Conservation (phyloP, 345 rosid genomes). For the Geranium rotundifolium region DNA sequence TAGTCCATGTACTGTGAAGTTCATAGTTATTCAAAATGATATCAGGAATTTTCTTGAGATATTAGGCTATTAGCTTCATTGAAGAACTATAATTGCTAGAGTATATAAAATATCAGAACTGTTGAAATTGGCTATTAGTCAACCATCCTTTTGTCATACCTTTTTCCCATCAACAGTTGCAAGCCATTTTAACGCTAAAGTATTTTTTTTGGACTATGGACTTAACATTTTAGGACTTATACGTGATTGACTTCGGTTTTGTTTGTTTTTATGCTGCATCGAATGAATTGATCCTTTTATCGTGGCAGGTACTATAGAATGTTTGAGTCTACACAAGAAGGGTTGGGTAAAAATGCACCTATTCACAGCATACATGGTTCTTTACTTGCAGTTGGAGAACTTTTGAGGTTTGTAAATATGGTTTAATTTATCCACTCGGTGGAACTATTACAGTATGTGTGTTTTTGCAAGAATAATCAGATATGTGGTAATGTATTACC, state of each 20-base stretch:
- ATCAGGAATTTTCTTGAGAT: not conserved
- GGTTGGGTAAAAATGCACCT: conserved; percentile 87
- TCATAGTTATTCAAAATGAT: not conserved
- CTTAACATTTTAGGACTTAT: no score
- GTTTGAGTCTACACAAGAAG: conserved; percentile 99
- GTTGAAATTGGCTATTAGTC: no score
- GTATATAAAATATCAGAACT: not conserved
- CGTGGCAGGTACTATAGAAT: conserved; percentile 76
- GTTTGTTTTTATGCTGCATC: no score
- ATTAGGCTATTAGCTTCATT: not conserved
- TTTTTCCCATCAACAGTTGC: no score
- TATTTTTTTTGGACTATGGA: no score
- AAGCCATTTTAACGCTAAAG: no score
- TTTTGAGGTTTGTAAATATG: conserved; percentile 52
- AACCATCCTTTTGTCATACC: no score
- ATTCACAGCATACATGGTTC: conserved; percentile 98
- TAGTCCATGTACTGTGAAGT: conserved; percentile 16
- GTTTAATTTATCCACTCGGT: not conserved
- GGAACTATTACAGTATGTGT: no score
- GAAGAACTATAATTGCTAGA: not conserved
- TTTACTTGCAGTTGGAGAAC: conserved; percentile 97
- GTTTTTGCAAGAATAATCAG: no score
- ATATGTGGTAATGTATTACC: not conserved
- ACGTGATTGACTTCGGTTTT: no score
- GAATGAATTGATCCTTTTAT: no score